Conservation (phyloP, 2,329 filamentous ascomycete species). For the Thyridium curvatum region DNA sequence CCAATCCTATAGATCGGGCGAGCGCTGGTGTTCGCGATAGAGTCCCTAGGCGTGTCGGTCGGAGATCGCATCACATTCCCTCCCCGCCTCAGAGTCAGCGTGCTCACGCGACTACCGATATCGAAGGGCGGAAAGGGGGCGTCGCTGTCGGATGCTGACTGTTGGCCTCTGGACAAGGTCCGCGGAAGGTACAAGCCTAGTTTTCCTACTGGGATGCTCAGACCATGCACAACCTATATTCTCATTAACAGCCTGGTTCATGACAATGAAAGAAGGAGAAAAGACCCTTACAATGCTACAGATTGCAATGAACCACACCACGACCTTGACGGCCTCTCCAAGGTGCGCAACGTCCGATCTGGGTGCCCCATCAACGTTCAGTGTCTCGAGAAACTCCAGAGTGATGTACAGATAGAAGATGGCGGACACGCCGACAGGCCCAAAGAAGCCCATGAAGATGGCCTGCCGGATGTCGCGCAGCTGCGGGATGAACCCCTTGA, state of each 20-base stretch:
- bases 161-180: constrained; percentile 46
- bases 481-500: constrained; percentile 73
- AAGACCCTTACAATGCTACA: constrained; percentile 75
- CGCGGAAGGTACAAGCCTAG: constrained; percentile 56
- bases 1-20: constrained; percentile 32
- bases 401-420: constrained; percentile 85
- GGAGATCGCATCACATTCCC: constrained; percentile 1
- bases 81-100: constrained; percentile 12
- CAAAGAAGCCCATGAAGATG: constrained; percentile 86
- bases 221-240: constrained; percentile 64
- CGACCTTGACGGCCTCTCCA: constrained; percentile 58
- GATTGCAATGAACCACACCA: constrained; percentile 82
- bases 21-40: constrained; percentile 4
- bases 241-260: background rate
- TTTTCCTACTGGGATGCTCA: constrained; percentile 74
- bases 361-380: constrained; percentile 52
- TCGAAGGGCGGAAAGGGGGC: constrained; percentile 15
- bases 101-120: constrained; percentile 20
- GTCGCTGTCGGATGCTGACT: constrained; percentile 12
- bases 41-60: background rate
- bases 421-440: constrained; percentile 85
- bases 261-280: background rate
- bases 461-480: constrained; percentile 71
- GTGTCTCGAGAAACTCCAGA: constrained; percentile 60
- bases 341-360: constrained; percentile 62